phyloP scores from a whole-genome alignment of 2,329 filamentous ascomycete species.

The Rutstroemia sp. region DNA sequence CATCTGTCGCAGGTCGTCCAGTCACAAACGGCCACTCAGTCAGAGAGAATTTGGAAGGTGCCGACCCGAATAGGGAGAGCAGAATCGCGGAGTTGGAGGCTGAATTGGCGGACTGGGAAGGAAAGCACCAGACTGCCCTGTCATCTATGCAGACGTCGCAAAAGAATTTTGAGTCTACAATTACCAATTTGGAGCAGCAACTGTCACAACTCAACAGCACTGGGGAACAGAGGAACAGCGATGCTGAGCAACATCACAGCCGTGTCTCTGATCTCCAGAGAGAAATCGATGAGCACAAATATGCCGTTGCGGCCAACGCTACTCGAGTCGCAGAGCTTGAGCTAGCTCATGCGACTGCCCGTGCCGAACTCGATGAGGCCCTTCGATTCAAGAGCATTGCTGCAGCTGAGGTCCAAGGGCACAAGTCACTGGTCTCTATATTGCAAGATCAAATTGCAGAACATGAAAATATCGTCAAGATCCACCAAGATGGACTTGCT shows the following conservation, averaged over 20 bases:
- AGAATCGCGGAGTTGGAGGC: slow-evolving; percentile 55
- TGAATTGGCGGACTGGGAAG: slow-evolving; percentile 69
- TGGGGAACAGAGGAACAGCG: slow-evolving; percentile 39
- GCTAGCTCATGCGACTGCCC: slow-evolving; percentile 57
- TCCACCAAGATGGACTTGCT: slow-evolving; percentile 44
- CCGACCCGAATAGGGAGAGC: slow-evolving; percentile 26
- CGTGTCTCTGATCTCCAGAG: slow-evolving; percentile 56
- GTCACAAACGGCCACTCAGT: slow-evolving; percentile 7
- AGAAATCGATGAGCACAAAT: slow-evolving; percentile 77
- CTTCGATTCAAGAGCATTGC: slow-evolving; percentile 47
- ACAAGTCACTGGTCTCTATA: slow-evolving; percentile 39
- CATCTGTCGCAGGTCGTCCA: slow-evolving; percentile 17
- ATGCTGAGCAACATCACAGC: slow-evolving; percentile 43
- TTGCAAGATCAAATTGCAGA: slow-evolving; percentile 53
- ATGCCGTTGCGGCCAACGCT: slow-evolving; percentile 61
- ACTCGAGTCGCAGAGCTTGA: slow-evolving; percentile 68
- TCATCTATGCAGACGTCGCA: slow-evolving; percentile 67
- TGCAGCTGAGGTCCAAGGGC: slow-evolving; percentile 35
- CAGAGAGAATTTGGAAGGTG: slow-evolving; percentile 11
- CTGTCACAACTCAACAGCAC: slow-evolving; percentile 30
- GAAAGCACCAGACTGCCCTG: slow-evolving; percentile 65
- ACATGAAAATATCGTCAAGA: slow-evolving; percentile 51
- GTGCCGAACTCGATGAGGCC: slow-evolving; percentile 61
- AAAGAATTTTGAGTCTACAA: slow-evolving; percentile 61
- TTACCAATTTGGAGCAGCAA: slow-evolving; percentile 63